These are phyloP conservation scores for Alternaria sp. DNA, from an alignment of 2,329 filamentous ascomycete genomes.

Conservation along the genomic window DNA sequence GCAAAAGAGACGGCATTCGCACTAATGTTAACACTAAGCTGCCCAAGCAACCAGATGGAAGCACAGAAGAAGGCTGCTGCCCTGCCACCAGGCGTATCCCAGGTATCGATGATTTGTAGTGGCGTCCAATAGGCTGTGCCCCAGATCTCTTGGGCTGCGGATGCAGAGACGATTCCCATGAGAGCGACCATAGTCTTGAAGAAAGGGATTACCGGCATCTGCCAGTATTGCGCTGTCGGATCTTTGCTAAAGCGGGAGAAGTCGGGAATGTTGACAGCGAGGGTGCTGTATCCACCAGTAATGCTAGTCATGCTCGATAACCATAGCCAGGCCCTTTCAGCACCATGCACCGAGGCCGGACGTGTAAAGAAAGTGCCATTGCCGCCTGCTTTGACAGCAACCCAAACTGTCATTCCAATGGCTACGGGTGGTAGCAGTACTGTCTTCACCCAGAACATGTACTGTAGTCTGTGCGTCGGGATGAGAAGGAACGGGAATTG, in stretches of 20 bases:
- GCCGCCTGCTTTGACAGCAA: constrained; percentile 21
- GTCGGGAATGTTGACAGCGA: constrained; percentile 20
- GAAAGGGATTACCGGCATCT: constrained; percentile 19
- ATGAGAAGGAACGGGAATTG: constrained; percentile 29
- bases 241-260: constrained; percentile 26
- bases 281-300: constrained; percentile 18
- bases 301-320: constrained; percentile 18
- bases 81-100: constrained; percentile 18
- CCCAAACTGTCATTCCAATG: constrained; percentile 15
- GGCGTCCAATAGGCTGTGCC: constrained; percentile 27
- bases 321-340: constrained; percentile 1
- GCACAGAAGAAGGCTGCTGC: constrained; percentile 25
- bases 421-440: constrained; percentile 6
- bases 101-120: constrained; percentile 24
- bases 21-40: constrained; percentile 29
- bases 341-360: background rate
- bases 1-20: constrained; percentile 31
- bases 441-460: constrained; percentile 18
- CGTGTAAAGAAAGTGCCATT: constrained; percentile 18
- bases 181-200: constrained; percentile 21
- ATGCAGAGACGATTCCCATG: constrained; percentile 27
- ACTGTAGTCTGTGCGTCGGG: constrained; percentile 22
- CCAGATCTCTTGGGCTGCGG: constrained; percentile 18
- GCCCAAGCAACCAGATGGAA: constrained; percentile 8
- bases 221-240: constrained; percentile 14